Evolutionary conservation across 805 yeast species (phyloP), one percentile per base, ranked within the genome.

Genomic region (Cyberlindnera meyerae): DNA sequence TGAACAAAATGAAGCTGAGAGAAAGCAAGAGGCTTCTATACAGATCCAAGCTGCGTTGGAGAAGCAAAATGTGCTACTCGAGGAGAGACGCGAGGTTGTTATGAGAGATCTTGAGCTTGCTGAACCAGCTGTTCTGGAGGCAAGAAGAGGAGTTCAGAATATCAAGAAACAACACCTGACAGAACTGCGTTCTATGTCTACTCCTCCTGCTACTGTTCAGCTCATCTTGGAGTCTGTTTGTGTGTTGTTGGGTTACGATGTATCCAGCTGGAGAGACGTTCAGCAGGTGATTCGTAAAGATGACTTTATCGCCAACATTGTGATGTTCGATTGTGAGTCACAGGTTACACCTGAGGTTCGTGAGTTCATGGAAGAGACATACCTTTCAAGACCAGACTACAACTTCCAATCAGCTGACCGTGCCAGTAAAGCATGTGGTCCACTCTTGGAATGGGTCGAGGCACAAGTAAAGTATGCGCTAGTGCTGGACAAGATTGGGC

Each of bases 381-480:
- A 82, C 50, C 58, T 89, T 9, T 63, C 79, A 0, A 64, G 77
- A 36, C 72, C 78, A 0, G 81, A 75, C 34, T 89, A 73, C 55
- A 85, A 74, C 27, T 82, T 62, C 49, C 88, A 80, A 32, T 62
- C 83, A 0, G 95, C 86, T 0, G 75, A 83, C 49, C 66, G 97
- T 27, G 97, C 97, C 5, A 82, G 95, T 58, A 87, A 84, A 52
- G 97, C 97, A 0, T 87, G 97, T 63, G 97, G 96, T 0, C 97
- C 97, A 0, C 62, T 90, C 24, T 53, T 83, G 14, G 79, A 79
- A 43, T 90, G 97, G 97, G 89, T 88, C 0, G 70, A 71, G 36
- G 97, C 97, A 0, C 97, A 90, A 45, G 66, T 88, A n/a, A 64
- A 70, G n/a, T 90, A 82, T 52, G 73, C 90, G 0, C 52, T 73